A percentile compares a stretch with the other conserved stretches of the same genome.
Evolutionary conservation across 2,329 filamentous ascomycete species (phyloP).

Genomic region (Graphilbum fragrans): DNA sequence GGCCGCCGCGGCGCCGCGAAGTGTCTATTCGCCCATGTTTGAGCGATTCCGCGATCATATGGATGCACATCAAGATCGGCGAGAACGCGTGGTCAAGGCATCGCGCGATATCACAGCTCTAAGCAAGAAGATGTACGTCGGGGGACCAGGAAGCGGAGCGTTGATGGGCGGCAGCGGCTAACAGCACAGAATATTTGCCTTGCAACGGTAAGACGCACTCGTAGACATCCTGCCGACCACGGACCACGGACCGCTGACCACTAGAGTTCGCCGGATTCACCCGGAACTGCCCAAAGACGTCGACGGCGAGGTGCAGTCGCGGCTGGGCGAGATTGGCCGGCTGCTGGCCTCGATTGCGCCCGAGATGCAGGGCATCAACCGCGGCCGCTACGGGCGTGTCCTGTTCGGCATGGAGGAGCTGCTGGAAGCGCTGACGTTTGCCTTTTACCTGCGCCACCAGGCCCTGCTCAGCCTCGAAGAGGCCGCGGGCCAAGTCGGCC

Average conservation of each 20-base stretch:
- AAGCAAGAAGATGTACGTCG: conserved; percentile 81
- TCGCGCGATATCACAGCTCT: conserved; percentile 85
- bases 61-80: conserved; percentile 86
- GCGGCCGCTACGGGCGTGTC: conserved; percentile 67
- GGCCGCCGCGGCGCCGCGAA: conserved; percentile 16
- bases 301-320: conserved; percentile 55
- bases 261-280: conserved; percentile 52
- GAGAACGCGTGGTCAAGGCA: conserved; percentile 81
- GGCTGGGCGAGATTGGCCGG: conserved; percentile 57
- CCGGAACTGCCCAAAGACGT: conserved; percentile 55
- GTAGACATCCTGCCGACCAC: too few species aligned
- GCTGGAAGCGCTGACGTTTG: conserved; percentile 81
- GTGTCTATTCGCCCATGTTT: conserved; percentile 63
- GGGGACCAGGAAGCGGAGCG: not conserved
- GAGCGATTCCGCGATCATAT: conserved; percentile 75
- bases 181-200: conserved; percentile 58
- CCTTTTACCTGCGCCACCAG: conserved; percentile 74
- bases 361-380: conserved; percentile 69
- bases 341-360: conserved; percentile 56
- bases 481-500: conserved; percentile 34
- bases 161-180: not conserved
- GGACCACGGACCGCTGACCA: too few species aligned
- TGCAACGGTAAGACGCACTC: conserved; percentile 20
- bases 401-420: conserved; percentile 88
- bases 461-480: conserved; percentile 58